Evolutionary conservation across 192 early-diverging fungal genomes (phyloP).

Genomic region (Radiomyces spectabilis): DNA sequence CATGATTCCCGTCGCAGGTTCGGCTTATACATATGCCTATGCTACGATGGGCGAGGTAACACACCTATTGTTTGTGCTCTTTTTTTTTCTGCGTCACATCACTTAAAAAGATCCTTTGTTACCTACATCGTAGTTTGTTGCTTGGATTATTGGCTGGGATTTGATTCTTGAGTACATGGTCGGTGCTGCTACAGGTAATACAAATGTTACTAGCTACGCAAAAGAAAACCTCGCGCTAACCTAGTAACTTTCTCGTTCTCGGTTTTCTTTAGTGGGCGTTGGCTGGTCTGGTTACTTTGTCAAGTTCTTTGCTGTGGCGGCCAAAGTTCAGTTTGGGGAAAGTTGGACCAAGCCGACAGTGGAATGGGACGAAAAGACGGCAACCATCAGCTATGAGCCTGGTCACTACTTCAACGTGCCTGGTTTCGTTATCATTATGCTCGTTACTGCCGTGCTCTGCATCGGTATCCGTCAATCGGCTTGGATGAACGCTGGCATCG

Average conservation of each 20-base stretch:
- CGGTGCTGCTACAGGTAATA: conserved; percentile 59
- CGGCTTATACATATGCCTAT: conserved; percentile 83
- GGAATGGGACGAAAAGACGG: conserved; percentile 46
- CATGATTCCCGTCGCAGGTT: conserved; percentile 81
- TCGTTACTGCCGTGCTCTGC: conserved; percentile 58
- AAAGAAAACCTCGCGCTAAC: not conserved
- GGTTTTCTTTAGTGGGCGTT: conserved; percentile 42
- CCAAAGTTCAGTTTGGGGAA: conserved; percentile 35
- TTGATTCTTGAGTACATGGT: conserved; percentile 85
- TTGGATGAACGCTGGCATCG: conserved; percentile 63
- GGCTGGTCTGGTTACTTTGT: conserved; percentile 83
- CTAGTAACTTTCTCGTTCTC: not conserved
- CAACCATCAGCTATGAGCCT: conserved; percentile 25
- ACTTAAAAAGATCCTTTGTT: not conserved
- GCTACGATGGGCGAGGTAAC: conserved; percentile 75
- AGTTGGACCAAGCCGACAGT: conserved; percentile 67
- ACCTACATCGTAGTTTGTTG: conserved; percentile 38
- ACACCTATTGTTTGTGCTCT: too few species aligned
- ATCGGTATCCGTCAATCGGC: conserved; percentile 66
- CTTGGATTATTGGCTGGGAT: conserved; percentile 92
- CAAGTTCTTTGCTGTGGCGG: conserved; percentile 57
- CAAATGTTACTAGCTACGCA: not conserved
- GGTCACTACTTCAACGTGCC: conserved; percentile 68
- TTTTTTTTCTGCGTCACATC: not conserved
- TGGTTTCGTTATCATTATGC: conserved; percentile 57